Evolutionary conservation across 768 basidiomycete species (phyloP).

Genomic region (Chiua virens): DNA sequence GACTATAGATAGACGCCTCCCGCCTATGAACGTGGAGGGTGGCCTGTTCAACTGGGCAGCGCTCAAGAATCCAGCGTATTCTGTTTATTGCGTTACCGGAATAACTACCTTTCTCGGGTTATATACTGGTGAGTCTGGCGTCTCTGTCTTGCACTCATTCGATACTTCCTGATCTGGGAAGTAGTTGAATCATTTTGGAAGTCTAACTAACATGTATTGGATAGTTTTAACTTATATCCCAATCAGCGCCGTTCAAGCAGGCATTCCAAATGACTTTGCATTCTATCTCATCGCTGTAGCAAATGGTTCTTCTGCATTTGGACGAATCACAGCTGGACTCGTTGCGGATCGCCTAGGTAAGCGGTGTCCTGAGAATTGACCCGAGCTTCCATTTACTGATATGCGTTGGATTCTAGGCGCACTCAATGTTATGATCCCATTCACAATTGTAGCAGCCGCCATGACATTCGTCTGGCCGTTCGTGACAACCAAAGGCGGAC

Average conservation of each 20-base stretch:
- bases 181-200: neutral
- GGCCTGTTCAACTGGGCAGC: constrained; percentile 57
- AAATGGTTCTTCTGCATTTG: constrained; percentile 65
- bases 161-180: neutral
- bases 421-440: constrained; percentile 68
- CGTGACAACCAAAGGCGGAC: constrained; percentile 40
- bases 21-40: constrained; percentile 51
- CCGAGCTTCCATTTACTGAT: neutral
- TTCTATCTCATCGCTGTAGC: constrained; percentile 70
- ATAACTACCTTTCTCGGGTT: constrained; percentile 65
- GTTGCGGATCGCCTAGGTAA: constrained; percentile 56
- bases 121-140: constrained; percentile 51
- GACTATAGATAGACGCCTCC: constrained; percentile 47
- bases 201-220: neutral
- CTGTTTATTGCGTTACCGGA: constrained; percentile 56
- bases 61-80: constrained; percentile 49
- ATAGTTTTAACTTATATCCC: constrained; percentile 70
- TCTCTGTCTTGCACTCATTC: neutral
- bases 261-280: constrained; percentile 48
- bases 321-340: constrained; percentile 54
- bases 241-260: constrained; percentile 51
- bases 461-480: constrained; percentile 76
- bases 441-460: constrained; percentile 52
- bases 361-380: constrained; percentile 1
- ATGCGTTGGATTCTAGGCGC: constrained; percentile 41